Base-by-base conservation (phyloP, 805 yeast genomes). In the Priceomyces haplophilus region DNA sequence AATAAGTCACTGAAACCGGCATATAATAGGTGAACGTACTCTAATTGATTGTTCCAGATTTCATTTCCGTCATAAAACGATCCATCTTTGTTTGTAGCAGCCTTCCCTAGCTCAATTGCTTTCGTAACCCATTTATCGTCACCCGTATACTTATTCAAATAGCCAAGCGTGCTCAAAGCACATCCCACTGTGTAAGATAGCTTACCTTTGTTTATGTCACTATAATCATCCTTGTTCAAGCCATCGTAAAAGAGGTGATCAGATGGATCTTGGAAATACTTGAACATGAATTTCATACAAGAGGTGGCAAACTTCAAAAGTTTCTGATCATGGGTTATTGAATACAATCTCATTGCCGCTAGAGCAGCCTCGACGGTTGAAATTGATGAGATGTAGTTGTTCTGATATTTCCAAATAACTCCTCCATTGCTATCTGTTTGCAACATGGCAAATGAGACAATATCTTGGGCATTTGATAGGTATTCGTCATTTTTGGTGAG, bases 121-220 rank as follows among this genome's bases (percentile, higher is more conserved):
- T 51, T 48, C 3, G 49, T 37, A 34, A 49, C 38, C 62, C 63
- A 61, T 17, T 49, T 42, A 2, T 24, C 16, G 38, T 53, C 48
- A 7, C 43, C 43, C 7, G 51, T 46, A 35, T 38, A 33, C 27
- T 48, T 44, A 40, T 40, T 37, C 23, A 62, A 44, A 43, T 50
- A 55, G 6, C 61, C 54, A 36, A 58, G 53, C 2, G 61, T 42
- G 10, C 62, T 55, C 34, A 62, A 47, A 7, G 57, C 55, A 27
- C 49, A 42, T 0, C 66, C 67, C 8, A 58, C 61, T 4, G 65
- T 58, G 48, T 62, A 62, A 5, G 65, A 46, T 15, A 62, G 50
- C 41, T 59, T 59, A 2, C 65, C 67, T 19, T 44, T 46, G 42
- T 62, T 61, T 7, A 57, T 25, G 23, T 40, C 44, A 19, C 48